phyloP scores from a whole-genome alignment of 1,139 yeast species.

The Geotrichum macrosporum region DNA sequence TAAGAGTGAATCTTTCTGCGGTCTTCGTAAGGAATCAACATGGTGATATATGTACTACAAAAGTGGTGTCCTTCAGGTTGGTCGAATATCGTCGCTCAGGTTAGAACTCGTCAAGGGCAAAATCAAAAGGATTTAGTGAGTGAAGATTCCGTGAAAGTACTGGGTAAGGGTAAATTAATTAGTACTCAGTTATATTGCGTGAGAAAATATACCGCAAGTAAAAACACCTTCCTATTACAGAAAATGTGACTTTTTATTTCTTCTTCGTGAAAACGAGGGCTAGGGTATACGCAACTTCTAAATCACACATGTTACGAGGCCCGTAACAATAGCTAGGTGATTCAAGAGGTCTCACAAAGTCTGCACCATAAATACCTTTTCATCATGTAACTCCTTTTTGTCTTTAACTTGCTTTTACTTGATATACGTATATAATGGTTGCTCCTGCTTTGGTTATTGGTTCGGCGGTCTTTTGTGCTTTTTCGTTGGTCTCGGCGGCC shows the following conservation, averaged over 20 bases:
- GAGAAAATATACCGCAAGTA: background rate
- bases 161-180: constrained; percentile 7
- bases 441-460: constrained; percentile 12
- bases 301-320: background rate
- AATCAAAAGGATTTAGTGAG: constrained; percentile 6
- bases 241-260: constrained; percentile 4
- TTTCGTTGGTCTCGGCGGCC: constrained; percentile 9
- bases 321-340: background rate
- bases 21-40: constrained; percentile 99
- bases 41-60: constrained; percentile 42
- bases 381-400: background rate
- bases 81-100: constrained; percentile 16
- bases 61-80: constrained; percentile 14
- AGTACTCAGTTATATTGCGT: background rate
- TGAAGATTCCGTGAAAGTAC: background rate
- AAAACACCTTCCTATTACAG: background rate
- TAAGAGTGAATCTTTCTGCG: constrained; percentile 99
- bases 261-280: background rate
- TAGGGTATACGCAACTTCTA: background rate
- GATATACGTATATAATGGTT: constrained; percentile 1
- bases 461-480: constrained; percentile 17
- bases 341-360: too few species aligned
- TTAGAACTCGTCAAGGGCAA: constrained; percentile 15
- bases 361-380: background rate
- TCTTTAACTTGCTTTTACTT: constrained; percentile 5